Base-by-base conservation (phyloP, 441 rosid genomes). In the Populus hybrid region DNA sequence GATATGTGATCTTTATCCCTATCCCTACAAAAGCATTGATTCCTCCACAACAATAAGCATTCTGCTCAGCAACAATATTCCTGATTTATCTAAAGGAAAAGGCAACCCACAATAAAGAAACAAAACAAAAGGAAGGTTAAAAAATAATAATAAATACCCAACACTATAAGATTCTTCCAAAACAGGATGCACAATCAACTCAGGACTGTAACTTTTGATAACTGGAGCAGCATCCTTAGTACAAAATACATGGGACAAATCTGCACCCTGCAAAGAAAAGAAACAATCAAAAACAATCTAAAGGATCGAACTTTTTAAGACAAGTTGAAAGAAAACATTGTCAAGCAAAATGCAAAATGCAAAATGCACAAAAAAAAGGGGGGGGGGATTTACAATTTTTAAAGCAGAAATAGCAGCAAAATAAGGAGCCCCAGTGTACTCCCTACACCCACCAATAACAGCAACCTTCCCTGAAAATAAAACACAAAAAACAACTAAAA, bases 391-490 rank as follows among this genome's bases (percentile, higher is more conserved):
- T 26, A 95, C 98, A 79, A 94, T 89, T 86, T 91, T 94, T 73
- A 92, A 77, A 74, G 99, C 98, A 6, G 97, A 95, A 82, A 95
- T 95, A 75, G 99, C 95, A 21, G 98, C 94, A 75, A 95, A 91
- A 87, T 94, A 95, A 26, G 98, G 99, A 78, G 98, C 99, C 72
- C 98, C 98, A 2, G 98, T 95, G 86, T 95, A 95, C 85, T 95
- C 99, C 66, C 97, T 88, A 84, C 99, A 94, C 19, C 99, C 99
- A 77, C 99, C 99, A 70, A 94, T 81, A 73, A 95, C 91, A 83
- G 97, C 97, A 83, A 95, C 86, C 86, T 90, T 95, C 83, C 98
- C 99, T 94, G 86, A 67, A 46, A 65, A 50, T 24, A 19, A 34
- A 3, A 26, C 35, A 67, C 4, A 63, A 21, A 42, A 40, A 46